Conservation (phyloP, 306 rosid genomes). For the Alnus glutinosa region DNA sequence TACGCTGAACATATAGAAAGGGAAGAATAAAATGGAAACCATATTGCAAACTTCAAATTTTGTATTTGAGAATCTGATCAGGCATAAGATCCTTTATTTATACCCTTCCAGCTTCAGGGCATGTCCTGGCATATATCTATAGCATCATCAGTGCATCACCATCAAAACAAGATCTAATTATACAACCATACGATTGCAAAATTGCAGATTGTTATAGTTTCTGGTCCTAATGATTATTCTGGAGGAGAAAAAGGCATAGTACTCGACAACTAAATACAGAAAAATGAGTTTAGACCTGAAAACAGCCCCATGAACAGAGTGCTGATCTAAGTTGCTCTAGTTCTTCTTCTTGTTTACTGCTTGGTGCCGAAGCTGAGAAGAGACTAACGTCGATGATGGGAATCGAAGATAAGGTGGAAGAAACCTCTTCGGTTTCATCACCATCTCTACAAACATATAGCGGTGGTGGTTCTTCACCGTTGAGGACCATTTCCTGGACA, state of each 20-base stretch:
- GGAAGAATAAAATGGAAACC: neutral
- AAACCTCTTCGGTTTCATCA: neutral
- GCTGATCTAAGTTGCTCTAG: conserved; percentile 37
- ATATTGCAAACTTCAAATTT: neutral
- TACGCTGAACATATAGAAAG: neutral
- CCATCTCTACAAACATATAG: conserved; percentile 37
- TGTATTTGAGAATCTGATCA: neutral
- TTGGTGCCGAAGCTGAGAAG: conserved; percentile 19
- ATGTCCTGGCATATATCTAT: neutral
- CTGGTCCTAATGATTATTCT: neutral
- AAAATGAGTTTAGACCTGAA: conserved; percentile 27
- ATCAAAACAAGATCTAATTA: neutral
- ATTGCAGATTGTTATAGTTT: neutral
- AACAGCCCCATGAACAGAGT: conserved; percentile 44
- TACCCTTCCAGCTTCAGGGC: neutral
- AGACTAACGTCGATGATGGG: conserved; percentile 32
- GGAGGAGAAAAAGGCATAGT: no score
- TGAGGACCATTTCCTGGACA: conserved; percentile 43
- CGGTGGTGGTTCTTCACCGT: conserved; percentile 35
- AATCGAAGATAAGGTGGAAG: conserved; percentile 20
- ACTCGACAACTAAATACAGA: no score
- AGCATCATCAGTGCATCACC: no score
- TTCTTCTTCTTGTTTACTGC: conserved; percentile 18
- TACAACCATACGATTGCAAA: neutral
- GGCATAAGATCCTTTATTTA: neutral